phyloP scores from a whole-genome alignment of 2,329 filamentous ascomycete genomes.

The Phialemonium atrogriseum region DNA sequence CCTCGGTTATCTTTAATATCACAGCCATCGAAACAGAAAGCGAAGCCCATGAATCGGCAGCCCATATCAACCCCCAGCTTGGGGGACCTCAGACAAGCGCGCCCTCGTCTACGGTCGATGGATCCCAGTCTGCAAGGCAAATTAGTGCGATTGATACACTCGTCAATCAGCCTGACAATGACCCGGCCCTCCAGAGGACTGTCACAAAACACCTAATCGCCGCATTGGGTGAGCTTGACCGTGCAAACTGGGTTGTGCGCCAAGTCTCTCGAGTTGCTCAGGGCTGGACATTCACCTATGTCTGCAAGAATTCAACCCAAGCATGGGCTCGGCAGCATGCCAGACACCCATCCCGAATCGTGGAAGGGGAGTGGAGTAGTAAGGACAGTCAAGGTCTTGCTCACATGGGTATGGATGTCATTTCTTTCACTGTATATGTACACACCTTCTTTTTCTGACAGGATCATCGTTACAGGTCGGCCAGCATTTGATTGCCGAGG shows the following conservation, averaged over 20 bases:
- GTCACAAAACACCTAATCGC: conserved; percentile 40
- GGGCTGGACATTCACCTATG: conserved; percentile 46
- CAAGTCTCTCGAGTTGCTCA: conserved; percentile 34
- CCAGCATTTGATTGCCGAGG: conserved; percentile 54
- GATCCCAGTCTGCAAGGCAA: conserved; percentile 23
- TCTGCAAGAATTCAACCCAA: conserved; percentile 43
- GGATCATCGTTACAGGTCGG: conserved; percentile 28
- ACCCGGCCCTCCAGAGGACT: conserved; percentile 38
- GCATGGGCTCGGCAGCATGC: conserved; percentile 40
- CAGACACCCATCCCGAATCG: conserved; percentile 28
- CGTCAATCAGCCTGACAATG: conserved; percentile 38
- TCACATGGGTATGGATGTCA: conserved; percentile 29
- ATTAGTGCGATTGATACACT: conserved; percentile 37
- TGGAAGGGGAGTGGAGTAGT: conserved; percentile 41
- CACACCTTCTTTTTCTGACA: conserved; percentile 4
- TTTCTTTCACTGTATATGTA: background rate
- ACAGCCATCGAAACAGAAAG: conserved; percentile 27
- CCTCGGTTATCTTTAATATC: conserved; percentile 34
- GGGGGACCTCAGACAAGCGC: conserved; percentile 15
- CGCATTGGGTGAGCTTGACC: conserved; percentile 34
- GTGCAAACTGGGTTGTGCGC: conserved; percentile 38
- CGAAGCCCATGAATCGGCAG: conserved; percentile 17
- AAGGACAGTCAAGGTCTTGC: conserved; percentile 35
- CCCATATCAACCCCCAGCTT: conserved; percentile 23
- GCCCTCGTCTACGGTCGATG: conserved; percentile 5